phyloP scores from a whole-genome alignment of 1,284 basidiomycete genomes.

The Heterobasidion parviporum region DNA sequence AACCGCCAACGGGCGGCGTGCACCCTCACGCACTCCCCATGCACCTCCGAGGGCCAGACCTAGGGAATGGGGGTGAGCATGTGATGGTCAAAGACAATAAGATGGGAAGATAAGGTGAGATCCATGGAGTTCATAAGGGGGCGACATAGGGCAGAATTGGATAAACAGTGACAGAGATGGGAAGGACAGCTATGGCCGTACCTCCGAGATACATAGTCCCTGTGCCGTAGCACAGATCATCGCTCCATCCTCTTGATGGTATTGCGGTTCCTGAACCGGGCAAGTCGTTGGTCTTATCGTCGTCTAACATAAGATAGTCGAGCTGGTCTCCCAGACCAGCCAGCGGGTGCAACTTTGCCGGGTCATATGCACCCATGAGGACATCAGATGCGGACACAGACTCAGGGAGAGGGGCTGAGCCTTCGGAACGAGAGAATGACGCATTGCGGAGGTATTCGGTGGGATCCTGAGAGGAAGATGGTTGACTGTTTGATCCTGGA shows the following conservation, averaged over 20 bases:
- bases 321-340: slow-evolving; percentile 83
- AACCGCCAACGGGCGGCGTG: slow-evolving; percentile 76
- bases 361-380: slow-evolving; percentile 80
- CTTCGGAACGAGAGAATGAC: slow-evolving; percentile 38
- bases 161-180: slow-evolving; percentile 15
- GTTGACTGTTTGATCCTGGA: not conserved
- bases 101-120: slow-evolving; percentile 68
- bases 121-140: slow-evolving; percentile 21
- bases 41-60: slow-evolving; percentile 90
- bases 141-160: slow-evolving; percentile 19
- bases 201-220: slow-evolving; percentile 98
- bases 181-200: slow-evolving; percentile 52
- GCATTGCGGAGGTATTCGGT: slow-evolving; percentile 46
- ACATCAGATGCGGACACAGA: slow-evolving; percentile 77
- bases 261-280: slow-evolving; percentile 82
- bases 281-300: slow-evolving; percentile 85
- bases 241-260: slow-evolving; percentile 95
- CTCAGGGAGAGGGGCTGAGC: slow-evolving; percentile 34
- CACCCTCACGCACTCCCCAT: slow-evolving; percentile 95
- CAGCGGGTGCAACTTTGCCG: slow-evolving; percentile 84
- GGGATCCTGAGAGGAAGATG: slow-evolving; percentile 31
- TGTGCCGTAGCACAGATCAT: slow-evolving; percentile 98
- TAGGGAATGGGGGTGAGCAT: slow-evolving; percentile 58
- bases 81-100: slow-evolving; percentile 65
- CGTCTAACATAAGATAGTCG: slow-evolving; percentile 88